These are phyloP conservation scores for Chrysoporthe austroafricana DNA, from an alignment of 2,329 filamentous ascomycete genomes.

Conservation along the genomic window DNA sequence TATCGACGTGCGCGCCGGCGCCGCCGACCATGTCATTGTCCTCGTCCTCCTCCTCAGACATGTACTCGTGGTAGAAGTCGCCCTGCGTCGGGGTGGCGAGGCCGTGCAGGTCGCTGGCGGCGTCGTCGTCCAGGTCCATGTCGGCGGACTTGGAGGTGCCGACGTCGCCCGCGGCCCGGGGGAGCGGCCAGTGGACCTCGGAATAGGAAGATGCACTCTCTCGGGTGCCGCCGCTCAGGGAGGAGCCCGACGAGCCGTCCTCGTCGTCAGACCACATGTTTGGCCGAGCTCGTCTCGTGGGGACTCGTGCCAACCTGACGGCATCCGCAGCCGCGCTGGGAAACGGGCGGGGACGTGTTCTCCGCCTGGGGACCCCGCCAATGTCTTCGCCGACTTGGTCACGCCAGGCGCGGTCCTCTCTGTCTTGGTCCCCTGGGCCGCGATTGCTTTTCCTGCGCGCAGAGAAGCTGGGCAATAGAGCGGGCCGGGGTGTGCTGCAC, in stretches of 20 bases:
- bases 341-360: background rate
- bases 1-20: slow-evolving; percentile 32
- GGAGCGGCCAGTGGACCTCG: slow-evolving; percentile 6
- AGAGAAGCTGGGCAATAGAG: background rate
- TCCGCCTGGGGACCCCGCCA: background rate
- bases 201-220: slow-evolving; percentile 16
- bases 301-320: slow-evolving; percentile 13
- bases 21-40: slow-evolving; percentile 34
- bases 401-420: background rate
- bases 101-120: background rate
- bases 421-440: background rate
- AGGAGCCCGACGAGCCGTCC: slow-evolving; percentile 19
- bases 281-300: slow-evolving; percentile 28
- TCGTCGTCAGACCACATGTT: slow-evolving; percentile 30
- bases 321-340: slow-evolving; percentile 23
- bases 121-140: slow-evolving; percentile 10
- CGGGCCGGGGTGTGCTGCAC: slow-evolving; percentile 1
- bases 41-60: slow-evolving; percentile 34
- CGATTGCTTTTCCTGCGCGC: slow-evolving; percentile 4
- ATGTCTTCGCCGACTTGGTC: background rate
- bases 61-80: slow-evolving; percentile 28
- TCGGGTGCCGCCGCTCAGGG: slow-evolving; percentile 2
- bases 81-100: slow-evolving; percentile 9
- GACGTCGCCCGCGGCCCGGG: background rate
- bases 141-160: slow-evolving; percentile 11